Base-by-base conservation (phyloP, 495 filamentous ascomycete species). In the Talaromyces thailandensis region DNA sequence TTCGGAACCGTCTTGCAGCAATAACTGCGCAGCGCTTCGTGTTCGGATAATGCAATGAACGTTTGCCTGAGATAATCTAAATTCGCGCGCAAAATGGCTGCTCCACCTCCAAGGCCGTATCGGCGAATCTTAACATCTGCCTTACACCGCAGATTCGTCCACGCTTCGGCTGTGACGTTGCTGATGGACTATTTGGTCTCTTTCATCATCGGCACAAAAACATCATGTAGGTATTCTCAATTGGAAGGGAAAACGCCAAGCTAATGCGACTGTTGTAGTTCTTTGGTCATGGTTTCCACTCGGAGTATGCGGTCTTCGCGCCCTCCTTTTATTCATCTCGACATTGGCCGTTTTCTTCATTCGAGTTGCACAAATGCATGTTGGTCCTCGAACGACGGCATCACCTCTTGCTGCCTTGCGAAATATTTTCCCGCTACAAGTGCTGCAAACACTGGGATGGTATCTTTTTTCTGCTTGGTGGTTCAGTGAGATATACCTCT, bases 101-200 rank as follows among this genome's bases (percentile, higher is more conserved):
- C 74, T 58, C 62, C 70, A 56, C 75, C 73, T 70, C 70, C 75
- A 58, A 76, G 84, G 57, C 83, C 82, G 45, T 97, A 96, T 70
- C 86, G 93, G 77, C 89, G 96, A 69, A 92, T 95, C 73, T 75
- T 98, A 62, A 96, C 93, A 43, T 93, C 94, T 35, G 83, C 89
- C 45, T 76, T 98, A 59, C 94, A 98, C 71, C 82, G 90, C 65
- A 82, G 92, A 62, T 98, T 97, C 78, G 86, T 86, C 45, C 82
- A 83, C 60, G 90, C 91, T 31, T 88, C 87, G 52, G 72, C 82
- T 35, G 70, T 90, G 43, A 72, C 89, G 7, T 69, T 93, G 14
- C 72, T 79, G 16, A 75, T 90, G 63, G 90, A 89, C 73, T 98
- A 96, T 71, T 25, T 83, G n/a, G 82, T 89, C 64, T 80, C 90